Evolutionary conservation across 306 rosid genomes (phyloP), one percentile per base, ranked within the genome.

Genomic region (Lathyrus oleraceus): DNA sequence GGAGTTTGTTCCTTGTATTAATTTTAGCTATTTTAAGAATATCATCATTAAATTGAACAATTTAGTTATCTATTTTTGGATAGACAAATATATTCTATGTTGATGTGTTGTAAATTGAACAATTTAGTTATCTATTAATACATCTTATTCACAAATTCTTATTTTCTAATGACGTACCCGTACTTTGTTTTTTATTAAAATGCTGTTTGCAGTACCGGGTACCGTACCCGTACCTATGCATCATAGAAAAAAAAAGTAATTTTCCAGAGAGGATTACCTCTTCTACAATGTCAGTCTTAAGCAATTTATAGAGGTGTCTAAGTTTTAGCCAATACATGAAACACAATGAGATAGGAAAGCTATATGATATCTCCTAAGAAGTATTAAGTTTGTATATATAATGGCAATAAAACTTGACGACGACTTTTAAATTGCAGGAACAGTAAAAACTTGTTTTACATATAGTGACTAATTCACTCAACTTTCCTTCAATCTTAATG

Each of bases 401-500:
- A 52, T 67, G 40, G 49, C 52, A 54, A 64, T 64, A 61, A 76
- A 65, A 56, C 15, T 66, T 83, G 73, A 71, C 73, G 10, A 47
- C 39, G 64, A 25, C 65, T 64, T 68, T 57, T 78, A 53, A 70
- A 65, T 38, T 86, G 84, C 91, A 95, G 97, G 86, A 87, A 52
- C 88, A 85, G 10, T 86, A 83, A 81, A 91, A 82, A 72, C 71
- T 95, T 66, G 92, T 95, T 83, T 87, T 95, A 71, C 99, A 95
- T 73, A 75, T 91, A 74, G 90, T 95, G 83, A 86, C 96, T 48
- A 81, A 91, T 87, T 82, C 96, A 20, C 88, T 87, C 67, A 86
- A 89, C 78, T 79, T 89, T 54, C 99, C 99, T 39, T 92, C 93
- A 69, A 82, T 91, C 81, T 87, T 90, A 15, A 89, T 85, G 98